Evolutionary conservation across 306 rosid species (phyloP).

Genomic region (Fragaria nilgerrensis): DNA sequence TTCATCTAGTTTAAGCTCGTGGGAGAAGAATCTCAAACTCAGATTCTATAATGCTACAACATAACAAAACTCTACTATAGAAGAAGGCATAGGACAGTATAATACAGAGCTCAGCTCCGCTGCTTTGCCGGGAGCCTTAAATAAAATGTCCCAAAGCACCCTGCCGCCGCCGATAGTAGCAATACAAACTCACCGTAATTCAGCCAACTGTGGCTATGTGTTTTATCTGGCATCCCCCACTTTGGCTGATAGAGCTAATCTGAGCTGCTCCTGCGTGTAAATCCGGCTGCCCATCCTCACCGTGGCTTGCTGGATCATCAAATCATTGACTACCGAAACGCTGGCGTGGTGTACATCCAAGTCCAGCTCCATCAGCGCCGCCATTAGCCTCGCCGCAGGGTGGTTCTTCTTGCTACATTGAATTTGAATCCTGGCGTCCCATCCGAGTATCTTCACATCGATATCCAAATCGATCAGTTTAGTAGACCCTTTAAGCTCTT

Average conservation of each 20-base stretch:
- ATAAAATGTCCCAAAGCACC: conserved; percentile 59
- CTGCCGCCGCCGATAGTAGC: conserved; percentile 8
- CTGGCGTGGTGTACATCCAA: conserved; percentile 93
- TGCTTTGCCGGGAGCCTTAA: conserved; percentile 44
- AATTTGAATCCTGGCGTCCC: conserved; percentile 92
- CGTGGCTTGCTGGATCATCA: conserved; percentile 94
- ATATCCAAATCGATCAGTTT: conserved; percentile 58
- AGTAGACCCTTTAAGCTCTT: conserved; percentile 30
- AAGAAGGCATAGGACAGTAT: conserved; percentile 16
- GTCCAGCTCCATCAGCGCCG: conserved; percentile 83
- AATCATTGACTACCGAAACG: conserved; percentile 81
- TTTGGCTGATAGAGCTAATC: conserved; percentile 57
- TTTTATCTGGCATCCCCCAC: conserved; percentile 47
- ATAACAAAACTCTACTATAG: neutral
- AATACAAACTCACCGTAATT: conserved; percentile 9
- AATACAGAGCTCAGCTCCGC: conserved; percentile 40
- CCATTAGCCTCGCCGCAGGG: conserved; percentile 85
- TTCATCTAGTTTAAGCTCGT: conserved; percentile 37
- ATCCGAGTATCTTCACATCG: conserved; percentile 86
- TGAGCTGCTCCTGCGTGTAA: conserved; percentile 89
- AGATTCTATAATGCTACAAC: conserved; percentile 29
- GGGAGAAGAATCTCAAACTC: conserved; percentile 24
- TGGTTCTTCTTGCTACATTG: conserved; percentile 87
- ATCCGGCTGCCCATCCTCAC: conserved; percentile 85
- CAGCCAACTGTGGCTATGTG: neutral